These are phyloP conservation scores for Aspergillus nomiae DNA, from an alignment of 2,329 filamentous ascomycete genomes.

Conservation along the genomic window DNA sequence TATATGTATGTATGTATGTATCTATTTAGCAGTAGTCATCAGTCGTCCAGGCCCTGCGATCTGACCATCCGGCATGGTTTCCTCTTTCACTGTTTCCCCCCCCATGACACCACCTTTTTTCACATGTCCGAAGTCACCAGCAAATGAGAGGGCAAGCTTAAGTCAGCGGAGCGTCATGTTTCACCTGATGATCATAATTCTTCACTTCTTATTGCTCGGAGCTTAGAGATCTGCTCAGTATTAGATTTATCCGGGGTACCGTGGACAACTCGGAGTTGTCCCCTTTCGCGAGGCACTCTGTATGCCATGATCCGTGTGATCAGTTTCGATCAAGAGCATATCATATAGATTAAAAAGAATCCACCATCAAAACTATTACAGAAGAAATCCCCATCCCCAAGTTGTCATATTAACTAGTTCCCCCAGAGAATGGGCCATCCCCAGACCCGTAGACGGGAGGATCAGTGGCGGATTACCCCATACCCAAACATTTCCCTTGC, in stretches of 20 bases:
- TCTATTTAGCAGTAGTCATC: background rate
- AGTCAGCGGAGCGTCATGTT: conserved; percentile 15
- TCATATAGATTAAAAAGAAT: background rate
- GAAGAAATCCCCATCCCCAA: background rate
- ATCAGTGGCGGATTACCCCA: conserved; percentile 1
- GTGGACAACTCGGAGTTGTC: too few relatives aligned
- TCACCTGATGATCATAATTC: background rate
- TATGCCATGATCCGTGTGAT: background rate
- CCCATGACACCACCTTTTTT: conserved; percentile 4
- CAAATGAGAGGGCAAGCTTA: conserved; percentile 10
- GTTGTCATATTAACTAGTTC: background rate
- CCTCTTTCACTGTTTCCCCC: too few relatives aligned
- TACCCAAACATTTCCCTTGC: conserved; percentile 2
- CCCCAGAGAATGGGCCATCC: background rate
- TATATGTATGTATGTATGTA: background rate
- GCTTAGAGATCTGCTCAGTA: background rate
- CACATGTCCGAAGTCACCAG: conserved; percentile 8
- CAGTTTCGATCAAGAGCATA: background rate
- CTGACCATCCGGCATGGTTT: background rate
- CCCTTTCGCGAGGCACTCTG: too few relatives aligned
- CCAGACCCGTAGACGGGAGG: conserved; percentile 2
- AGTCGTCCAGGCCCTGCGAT: background rate
- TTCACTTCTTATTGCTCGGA: background rate
- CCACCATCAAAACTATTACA: background rate
- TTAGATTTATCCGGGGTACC: background rate